A percentile compares a stretch with the other conserved stretches of the same genome.
These are phyloP conservation scores for Apophysomyces elegans DNA, from an alignment of 371 early-diverging fungal genomes.

Conservation along the genomic window DNA sequence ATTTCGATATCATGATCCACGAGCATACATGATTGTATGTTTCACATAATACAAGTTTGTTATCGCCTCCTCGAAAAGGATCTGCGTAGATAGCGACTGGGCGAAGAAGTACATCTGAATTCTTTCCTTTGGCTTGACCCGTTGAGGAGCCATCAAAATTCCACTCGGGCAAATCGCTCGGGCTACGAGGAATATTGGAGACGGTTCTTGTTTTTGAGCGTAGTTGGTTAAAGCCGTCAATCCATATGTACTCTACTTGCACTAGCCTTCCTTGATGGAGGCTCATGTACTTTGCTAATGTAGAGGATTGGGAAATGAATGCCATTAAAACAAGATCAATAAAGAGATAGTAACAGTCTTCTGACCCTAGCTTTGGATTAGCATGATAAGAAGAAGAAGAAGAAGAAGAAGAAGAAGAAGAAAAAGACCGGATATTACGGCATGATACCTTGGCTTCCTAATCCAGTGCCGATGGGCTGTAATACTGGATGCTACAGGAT, in stretches of 20 bases:
- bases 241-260: conserved; percentile 67
- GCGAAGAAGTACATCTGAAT: conserved; percentile 63
- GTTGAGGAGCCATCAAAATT: conserved; percentile 69
- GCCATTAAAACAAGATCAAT: conserved; percentile 12
- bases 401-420: neutral
- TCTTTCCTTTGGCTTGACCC: conserved; percentile 63
- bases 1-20: neutral
- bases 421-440: no score
- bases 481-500: no score
- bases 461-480: no score
- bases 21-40: conserved; percentile 29
- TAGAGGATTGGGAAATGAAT: conserved; percentile 7
- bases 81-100: conserved; percentile 62
- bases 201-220: conserved; percentile 59
- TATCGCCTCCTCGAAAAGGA: conserved; percentile 67
- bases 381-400: neutral
- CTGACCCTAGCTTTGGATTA: neutral
- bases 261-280: conserved; percentile 59
- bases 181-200: conserved; percentile 38
- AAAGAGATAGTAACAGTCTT: neutral
- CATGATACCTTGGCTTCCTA: no score
- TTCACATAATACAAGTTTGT: conserved; percentile 60
- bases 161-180: conserved; percentile 61
- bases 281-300: conserved; percentile 49
- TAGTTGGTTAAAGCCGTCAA: conserved; percentile 54